Evolutionary conservation across 371 early-diverging fungal genomes (phyloP), one percentile per base, ranked within the genome.

Genomic region (Mortierella sp.): DNA sequence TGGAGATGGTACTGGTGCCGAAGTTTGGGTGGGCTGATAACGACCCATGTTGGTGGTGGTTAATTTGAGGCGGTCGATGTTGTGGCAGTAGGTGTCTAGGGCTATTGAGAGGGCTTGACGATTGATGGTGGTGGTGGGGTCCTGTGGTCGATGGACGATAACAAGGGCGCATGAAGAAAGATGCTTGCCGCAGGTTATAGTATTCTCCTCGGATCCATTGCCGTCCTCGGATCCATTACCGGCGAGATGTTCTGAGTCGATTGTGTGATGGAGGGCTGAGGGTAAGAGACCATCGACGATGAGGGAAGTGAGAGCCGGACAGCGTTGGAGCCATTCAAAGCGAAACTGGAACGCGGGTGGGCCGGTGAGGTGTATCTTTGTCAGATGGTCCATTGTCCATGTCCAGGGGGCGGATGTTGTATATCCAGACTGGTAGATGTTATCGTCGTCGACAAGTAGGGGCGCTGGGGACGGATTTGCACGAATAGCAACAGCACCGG

Each of bases 291-390:
- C 75, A 14, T 75, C 75, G 26, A 82, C 24, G 26, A 52, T 47
- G 11, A 78, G 54, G 4, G 71, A 45, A 10, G 21, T 9, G 19
- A 82, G 44, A 0, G 50, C 19, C 0, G 75, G 77, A 19, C 73
- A 76, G 6, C 38, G 45, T 42, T 58, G 70, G 26, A 82, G 47
- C 76, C 76, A 79, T 21, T 78, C 73, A 54, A 79, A 79, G 6
- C 58, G 52, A 57, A 78, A 82, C 4, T 72, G 48, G 34, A n/a
- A 44, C 0, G 76, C 72, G 8, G 76, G 68, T 55, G 52, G 55
- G 14, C 70, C 79, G 14, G 60, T 63, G n/a, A 82, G 38, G 8
- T 72, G 72, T 5, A 82, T 75, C 6, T 13, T 14, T 21, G 21
- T 48, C 73, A 81, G 45, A 9, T 72, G 52, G 16, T 48, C 21